These are phyloP conservation scores for Aspergillus sp. DNA, from an alignment of 2,329 filamentous ascomycete species.

Conservation along the genomic window DNA sequence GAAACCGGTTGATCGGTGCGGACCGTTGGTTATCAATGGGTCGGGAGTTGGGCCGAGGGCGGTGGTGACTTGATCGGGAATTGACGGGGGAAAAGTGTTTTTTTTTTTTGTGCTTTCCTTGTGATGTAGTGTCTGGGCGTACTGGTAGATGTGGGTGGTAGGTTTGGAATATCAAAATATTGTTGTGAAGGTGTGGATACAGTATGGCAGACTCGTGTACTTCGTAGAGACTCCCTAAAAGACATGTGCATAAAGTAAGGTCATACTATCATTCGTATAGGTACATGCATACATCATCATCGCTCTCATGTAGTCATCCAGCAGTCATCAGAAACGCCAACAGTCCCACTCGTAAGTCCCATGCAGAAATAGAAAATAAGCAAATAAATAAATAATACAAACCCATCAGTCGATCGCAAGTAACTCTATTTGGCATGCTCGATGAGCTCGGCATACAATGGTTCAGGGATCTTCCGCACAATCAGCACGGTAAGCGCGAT, in stretches of 20 bases:
- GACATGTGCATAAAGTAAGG: neutral
- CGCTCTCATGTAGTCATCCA: neutral
- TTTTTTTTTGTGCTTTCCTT: neutral
- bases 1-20: constrained; percentile 14
- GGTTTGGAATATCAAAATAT: neutral
- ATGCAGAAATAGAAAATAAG: neutral
- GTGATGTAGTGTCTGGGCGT: neutral
- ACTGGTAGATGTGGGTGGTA: neutral
- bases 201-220: too few species aligned
- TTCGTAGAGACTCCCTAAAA: neutral
- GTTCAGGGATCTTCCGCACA: constrained; percentile 83
- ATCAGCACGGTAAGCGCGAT: constrained; percentile 82
- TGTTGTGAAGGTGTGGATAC: neutral
- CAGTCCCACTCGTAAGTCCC: neutral
- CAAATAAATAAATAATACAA: neutral
- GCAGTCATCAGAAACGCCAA: neutral
- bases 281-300: neutral
- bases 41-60: constrained; percentile 24
- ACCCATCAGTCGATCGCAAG: neutral
- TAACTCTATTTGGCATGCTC: constrained; percentile 63
- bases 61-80: constrained; percentile 7
- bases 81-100: neutral
- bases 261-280: too few species aligned
- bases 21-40: constrained; percentile 34
- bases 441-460: constrained; percentile 87